phyloP scores from a whole-genome alignment of 2,329 filamentous ascomycete species.

The Colletotrichum falcatum region DNA sequence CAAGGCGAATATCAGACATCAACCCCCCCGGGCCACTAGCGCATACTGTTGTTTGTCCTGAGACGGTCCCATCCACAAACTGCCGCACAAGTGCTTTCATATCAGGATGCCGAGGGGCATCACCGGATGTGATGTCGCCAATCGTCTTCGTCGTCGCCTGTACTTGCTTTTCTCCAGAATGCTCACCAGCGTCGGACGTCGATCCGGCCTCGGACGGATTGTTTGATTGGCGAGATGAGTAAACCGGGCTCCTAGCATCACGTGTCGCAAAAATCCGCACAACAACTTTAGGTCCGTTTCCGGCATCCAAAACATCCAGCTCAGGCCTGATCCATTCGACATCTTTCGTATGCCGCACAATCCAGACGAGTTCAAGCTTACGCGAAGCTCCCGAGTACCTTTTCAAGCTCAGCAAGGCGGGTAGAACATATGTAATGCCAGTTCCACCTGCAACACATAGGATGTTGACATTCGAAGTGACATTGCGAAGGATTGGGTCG shows the following conservation, averaged over 20 bases:
- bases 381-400: conserved; percentile 46
- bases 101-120: conserved; percentile 56
- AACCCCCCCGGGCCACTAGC: conserved; percentile 71
- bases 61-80: conserved; percentile 61
- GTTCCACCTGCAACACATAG: conserved; percentile 56
- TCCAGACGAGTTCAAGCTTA: conserved; percentile 74
- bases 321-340: conserved; percentile 70
- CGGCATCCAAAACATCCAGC: conserved; percentile 58
- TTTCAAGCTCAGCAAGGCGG: conserved; percentile 58
- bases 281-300: conserved; percentile 55
- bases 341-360: conserved; percentile 66
- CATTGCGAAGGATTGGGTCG: conserved; percentile 56
- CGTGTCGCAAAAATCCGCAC: conserved; percentile 72
- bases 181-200: conserved; percentile 15
- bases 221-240: conserved; percentile 43
- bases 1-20: conserved; percentile 66
- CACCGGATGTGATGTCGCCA: conserved; percentile 32
- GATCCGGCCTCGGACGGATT: conserved; percentile 31
- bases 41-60: conserved; percentile 66
- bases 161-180: conserved; percentile 45
- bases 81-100: conserved; percentile 58
- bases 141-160: conserved; percentile 40
- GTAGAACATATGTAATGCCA: conserved; percentile 55
- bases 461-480: conserved; percentile 55
- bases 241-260: conserved; percentile 49